Evolutionary conservation across 208 protist genomes (phyloP).

Genomic region (Sergeia podlipaevii): DNA sequence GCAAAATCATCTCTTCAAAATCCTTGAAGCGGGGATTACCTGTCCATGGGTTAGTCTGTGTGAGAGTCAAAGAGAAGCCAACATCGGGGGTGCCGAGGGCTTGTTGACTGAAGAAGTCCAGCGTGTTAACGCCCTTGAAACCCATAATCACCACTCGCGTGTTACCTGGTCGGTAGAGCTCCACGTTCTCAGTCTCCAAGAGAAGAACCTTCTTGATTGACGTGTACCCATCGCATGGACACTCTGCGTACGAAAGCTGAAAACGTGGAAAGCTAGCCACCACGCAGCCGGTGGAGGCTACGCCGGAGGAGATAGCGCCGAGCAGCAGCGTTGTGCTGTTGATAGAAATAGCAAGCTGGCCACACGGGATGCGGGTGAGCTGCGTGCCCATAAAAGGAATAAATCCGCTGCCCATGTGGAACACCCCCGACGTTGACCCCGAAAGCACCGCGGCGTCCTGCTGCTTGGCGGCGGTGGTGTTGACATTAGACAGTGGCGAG

Average conservation of each 20-base stretch:
- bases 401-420: too few species aligned
- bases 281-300: constrained; percentile 47
- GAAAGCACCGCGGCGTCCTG: too few species aligned
- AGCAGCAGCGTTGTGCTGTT: constrained; percentile 63
- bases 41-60: constrained; percentile 84
- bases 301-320: constrained; percentile 40
- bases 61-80: constrained; percentile 63
- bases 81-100: constrained; percentile 48
- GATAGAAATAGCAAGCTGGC: constrained; percentile 47
- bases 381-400: constrained; percentile 73
- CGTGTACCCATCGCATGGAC: constrained; percentile 50
- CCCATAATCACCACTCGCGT: constrained; percentile 67
- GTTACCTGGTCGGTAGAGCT: constrained; percentile 62
- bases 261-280: constrained; percentile 51
- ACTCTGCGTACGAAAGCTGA: constrained; percentile 72
- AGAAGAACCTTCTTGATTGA: constrained; percentile 67
- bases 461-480: not conserved
- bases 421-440: too few species aligned
- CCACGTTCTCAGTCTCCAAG: constrained; percentile 66
- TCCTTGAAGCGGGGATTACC: constrained; percentile 85
- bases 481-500: not conserved
- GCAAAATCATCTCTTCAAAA: constrained; percentile 78
- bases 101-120: constrained; percentile 84
- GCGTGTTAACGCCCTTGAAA: constrained; percentile 63
- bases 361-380: constrained; percentile 60